Percentiles rank a stretch among this genome's conserved stretches.
Evolutionary conservation across 257 asterid genomes (phyloP).

Genomic region (Ajuga chamaepitys): DNA sequence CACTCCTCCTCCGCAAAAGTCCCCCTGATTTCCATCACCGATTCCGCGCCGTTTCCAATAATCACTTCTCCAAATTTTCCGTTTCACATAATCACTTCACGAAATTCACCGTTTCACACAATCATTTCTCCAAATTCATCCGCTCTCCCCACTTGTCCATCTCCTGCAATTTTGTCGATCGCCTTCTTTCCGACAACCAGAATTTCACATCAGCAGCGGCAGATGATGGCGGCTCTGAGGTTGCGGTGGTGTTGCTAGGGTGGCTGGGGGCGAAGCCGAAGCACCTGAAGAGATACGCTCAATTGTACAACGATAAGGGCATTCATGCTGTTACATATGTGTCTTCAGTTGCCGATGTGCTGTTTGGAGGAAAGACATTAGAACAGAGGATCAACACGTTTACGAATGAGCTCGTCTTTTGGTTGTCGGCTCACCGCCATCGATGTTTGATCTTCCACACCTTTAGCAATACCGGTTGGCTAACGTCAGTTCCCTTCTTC

Average conservation of each 20-base stretch:
- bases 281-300: conserved; percentile 67
- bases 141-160: conserved; percentile 3
- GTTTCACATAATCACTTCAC: conserved; percentile 6
- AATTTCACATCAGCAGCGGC: not conserved
- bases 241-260: conserved; percentile 75
- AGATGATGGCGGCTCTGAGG: conserved; percentile 39
- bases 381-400: conserved; percentile 46
- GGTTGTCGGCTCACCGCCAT: conserved; percentile 57
- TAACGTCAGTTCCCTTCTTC: conserved; percentile 89
- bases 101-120: conserved; percentile 16
- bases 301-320: conserved; percentile 57
- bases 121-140: not conserved
- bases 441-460: conserved; percentile 71
- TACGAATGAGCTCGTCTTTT: conserved; percentile 45
- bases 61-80: not conserved
- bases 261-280: conserved; percentile 80
- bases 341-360: conserved; percentile 66
- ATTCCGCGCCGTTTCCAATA: not conserved
- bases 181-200: not conserved
- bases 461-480: conserved; percentile 96
- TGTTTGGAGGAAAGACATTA: conserved; percentile 62
- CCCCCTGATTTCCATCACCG: not conserved
- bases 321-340: conserved; percentile 62
- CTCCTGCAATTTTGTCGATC: conserved; percentile 38
- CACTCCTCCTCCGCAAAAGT: conserved; percentile 21